Base-by-base conservation (phyloP, 2,329 filamentous ascomycete genomes). In the Xylariaceae sp. region DNA sequence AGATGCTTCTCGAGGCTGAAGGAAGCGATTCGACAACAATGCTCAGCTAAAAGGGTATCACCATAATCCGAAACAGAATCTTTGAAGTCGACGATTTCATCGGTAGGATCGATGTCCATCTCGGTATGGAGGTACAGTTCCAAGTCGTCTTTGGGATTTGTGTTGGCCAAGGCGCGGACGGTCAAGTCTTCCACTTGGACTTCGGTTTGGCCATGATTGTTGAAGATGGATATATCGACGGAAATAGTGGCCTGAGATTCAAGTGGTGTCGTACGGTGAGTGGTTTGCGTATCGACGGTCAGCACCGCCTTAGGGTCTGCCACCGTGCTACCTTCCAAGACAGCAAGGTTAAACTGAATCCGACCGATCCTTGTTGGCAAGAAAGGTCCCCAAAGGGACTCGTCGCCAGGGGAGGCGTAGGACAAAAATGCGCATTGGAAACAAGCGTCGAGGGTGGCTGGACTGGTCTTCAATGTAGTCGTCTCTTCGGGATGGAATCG, bases 341-440 rank as follows among this genome's bases (percentile, higher is more conserved):
- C 57, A 4, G 67, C 67, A 32, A 72, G 46, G 55, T 72, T 75
- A 63, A 76, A 75, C 2, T 64, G 61, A 1, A 75, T 55, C 13
- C 52, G 61, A 8, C 65, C 61, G 7, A 75, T 73, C 2, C 49
- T 56, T 5, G 66, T 61, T 0, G 74, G 74, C 0, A 76, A 63
- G 53, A 76, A 76, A 0, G 70, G 65, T 1, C 72, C 73, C 74
- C 74, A 76, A 0, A 76, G 64, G 0, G 72, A 67, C 12, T 62
- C 66, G 39, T 76, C 74, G 10, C 71, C 71, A 0, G 74, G 72
- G 0, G 70, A 71, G 0, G 73, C 66, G 21, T 72, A 71, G 0
- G 73, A 65, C n/a, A 71, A 64, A 49, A 75, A 76, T 0, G 72
- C 71, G 0, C 72, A 68, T 45, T 76, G 74, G 6, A 76, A 67